Evolutionary conservation across 257 asterid genomes (phyloP).

Genomic region (Solanum piurae): DNA sequence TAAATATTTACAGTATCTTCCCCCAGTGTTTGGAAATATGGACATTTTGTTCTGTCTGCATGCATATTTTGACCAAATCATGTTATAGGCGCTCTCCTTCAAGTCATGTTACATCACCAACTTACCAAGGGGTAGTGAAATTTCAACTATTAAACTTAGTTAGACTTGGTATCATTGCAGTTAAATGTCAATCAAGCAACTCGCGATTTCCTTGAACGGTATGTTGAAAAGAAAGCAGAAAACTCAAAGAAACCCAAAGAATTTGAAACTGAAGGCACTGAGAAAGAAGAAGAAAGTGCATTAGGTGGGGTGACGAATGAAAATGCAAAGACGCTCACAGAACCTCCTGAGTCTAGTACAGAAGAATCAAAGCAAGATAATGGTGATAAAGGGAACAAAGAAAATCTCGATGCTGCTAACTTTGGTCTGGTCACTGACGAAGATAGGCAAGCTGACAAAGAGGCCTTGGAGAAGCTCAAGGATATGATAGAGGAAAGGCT

Average conservation of each 20-base stretch:
- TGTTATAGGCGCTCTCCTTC: background rate
- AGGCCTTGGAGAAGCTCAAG: slow-evolving; percentile 56
- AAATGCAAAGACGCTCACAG: slow-evolving; percentile 28
- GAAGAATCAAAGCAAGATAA: slow-evolving; percentile 46
- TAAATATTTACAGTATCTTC: background rate
- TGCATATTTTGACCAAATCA: background rate
- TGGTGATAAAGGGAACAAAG: slow-evolving; percentile 31
- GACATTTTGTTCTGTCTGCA: background rate
- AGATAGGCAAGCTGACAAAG: slow-evolving; percentile 64
- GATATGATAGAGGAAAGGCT: slow-evolving; percentile 84
- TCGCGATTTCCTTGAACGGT: slow-evolving; percentile 57
- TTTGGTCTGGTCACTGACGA: slow-evolving; percentile 78
- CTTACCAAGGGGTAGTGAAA: background rate
- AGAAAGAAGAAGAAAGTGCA: slow-evolving; percentile 36
- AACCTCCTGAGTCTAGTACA: slow-evolving; percentile 27
- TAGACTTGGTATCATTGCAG: slow-evolving; percentile 34
- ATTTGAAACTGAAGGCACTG: slow-evolving; percentile 35
- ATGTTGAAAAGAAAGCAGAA: slow-evolving; percentile 60
- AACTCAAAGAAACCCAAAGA: slow-evolving; percentile 36
- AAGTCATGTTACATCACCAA: background rate
- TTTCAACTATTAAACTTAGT: slow-evolving; percentile 17
- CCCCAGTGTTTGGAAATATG: background rate
- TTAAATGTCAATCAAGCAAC: slow-evolving; percentile 75
- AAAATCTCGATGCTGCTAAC: slow-evolving; percentile 38
- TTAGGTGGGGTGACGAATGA: slow-evolving; percentile 39